Evolutionary conservation across 2,329 filamentous ascomycete genomes (phyloP), one percentile per base, ranked within the genome.

Genomic region (Penicillium brasilianum): DNA sequence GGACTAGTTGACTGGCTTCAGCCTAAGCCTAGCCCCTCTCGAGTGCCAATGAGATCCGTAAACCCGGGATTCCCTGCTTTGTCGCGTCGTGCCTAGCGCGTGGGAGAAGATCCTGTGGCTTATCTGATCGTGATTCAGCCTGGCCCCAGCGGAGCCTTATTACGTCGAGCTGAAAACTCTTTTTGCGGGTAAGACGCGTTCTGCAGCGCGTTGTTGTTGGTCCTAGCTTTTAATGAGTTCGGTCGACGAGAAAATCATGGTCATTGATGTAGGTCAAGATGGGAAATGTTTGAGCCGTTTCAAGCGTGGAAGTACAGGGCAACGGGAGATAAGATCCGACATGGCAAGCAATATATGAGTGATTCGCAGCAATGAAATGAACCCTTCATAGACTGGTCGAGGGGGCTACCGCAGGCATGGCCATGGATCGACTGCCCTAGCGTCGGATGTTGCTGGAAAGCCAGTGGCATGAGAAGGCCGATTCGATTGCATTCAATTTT

Each of bases 381-480:
- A 46, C 7, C 14, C 13, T 22, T 3, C 14, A 39, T 13, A 54
- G 14, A 28, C 36, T 39, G 55, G 58, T 63, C 55, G 60, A 63
- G 56, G 61, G 63, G 63, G 44, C 61, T 65, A 65, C 63, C 49
- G 16, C 55, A 61, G 61, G 63, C 51, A 55, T 25, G 44, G 57
- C 50, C 61, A 69, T 69, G 66, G 66, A 66, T 63, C 60, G 61
- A 61, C 66, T 61, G 56, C 59, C 62, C 65, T 63, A 61, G 64
- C 63, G 61, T 68, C 68, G 68, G 68, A 69, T 60, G 64, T 60
- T 57, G 63, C 60, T 69, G 62, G 66, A 62, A 61, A 48, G 14
- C 50, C 43, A 65, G 68, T 70, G 68, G 68, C 66, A 70, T 68
- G 68, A 70, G 61, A 55, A 51, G 14, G 44, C 55, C n/a, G n/a